phyloP scores from a whole-genome alignment of 176 grass and related monocot species.

The Saccharum spontaneum region DNA sequence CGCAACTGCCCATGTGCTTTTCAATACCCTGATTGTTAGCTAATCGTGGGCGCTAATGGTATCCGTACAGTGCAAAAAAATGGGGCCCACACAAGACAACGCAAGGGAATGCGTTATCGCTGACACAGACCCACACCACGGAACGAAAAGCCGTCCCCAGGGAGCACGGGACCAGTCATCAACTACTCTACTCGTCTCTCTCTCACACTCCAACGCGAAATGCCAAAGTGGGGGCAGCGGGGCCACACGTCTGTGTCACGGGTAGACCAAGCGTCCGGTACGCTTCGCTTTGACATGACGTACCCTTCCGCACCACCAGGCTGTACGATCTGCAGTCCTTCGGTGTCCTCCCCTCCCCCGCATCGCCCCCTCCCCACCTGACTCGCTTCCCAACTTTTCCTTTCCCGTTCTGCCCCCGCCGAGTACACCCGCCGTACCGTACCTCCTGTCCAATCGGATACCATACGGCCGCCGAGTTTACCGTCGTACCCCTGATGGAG shows the following conservation, averaged over 20 bases:
- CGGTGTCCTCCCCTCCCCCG: conserved; percentile 44
- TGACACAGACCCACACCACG: no score
- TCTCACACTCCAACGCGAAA: neutral
- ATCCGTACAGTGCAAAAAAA: no score
- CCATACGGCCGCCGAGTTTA: neutral
- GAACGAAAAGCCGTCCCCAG: conserved; percentile 24
- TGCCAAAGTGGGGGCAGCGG: accelerated
- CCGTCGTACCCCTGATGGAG: neutral
- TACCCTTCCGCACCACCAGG: conserved; percentile 20
- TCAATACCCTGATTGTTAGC: no score
- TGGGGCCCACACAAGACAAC: no score
- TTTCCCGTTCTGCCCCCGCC: neutral
- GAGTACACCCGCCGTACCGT: conserved; percentile 31
- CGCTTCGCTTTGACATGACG: neutral
- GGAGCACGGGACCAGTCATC: conserved; percentile 19
- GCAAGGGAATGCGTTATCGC: neutral
- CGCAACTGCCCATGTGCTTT: no score
- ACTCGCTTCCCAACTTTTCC: neutral
- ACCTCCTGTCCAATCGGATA: neutral
- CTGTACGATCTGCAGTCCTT: conserved; percentile 54
- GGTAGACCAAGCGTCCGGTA: accelerated
- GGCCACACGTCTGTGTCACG: accelerated
- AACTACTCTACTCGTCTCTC: no score
- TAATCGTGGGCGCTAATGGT: no score
- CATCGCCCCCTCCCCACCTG: conserved; percentile 30